These are phyloP conservation scores for Dactylorhiza incarnata DNA, from an alignment of 106 monocot species.

Conservation along the genomic window DNA sequence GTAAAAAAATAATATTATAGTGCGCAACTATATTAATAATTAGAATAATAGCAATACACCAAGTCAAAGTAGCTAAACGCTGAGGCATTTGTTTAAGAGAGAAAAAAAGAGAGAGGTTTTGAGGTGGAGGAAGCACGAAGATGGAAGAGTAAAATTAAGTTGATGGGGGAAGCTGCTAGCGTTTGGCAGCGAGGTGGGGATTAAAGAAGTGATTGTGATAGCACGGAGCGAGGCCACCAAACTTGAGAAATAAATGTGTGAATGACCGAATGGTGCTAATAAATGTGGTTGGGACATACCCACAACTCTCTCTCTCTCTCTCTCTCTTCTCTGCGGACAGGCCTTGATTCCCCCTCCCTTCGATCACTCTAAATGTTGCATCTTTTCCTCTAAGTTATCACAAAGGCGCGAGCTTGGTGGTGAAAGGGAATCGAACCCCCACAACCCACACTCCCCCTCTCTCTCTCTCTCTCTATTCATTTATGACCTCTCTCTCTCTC, in stretches of 20 bases:
- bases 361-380: background rate
- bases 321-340: too few relatives aligned
- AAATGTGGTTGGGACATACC: slow-evolving; percentile 17
- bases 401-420: background rate
- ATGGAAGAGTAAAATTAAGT: too few relatives aligned
- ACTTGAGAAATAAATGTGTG: slow-evolving; percentile 10
- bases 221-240: slow-evolving; percentile 13
- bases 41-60: too few relatives aligned
- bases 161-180: too few relatives aligned
- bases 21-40: too few relatives aligned
- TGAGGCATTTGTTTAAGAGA: too few relatives aligned
- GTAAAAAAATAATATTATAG: too few relatives aligned
- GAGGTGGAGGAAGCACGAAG: too few relatives aligned
- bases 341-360: too few relatives aligned
- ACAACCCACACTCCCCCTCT: slow-evolving; percentile 5
- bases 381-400: slow-evolving; percentile 14
- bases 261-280: slow-evolving; percentile 8
- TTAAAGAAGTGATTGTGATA: slow-evolving; percentile 13
- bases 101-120: too few relatives aligned
- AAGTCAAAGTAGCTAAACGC: too few relatives aligned
- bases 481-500: slow-evolving; percentile 11
- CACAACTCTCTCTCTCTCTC: slow-evolving; percentile 1
- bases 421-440: slow-evolving; percentile 11
- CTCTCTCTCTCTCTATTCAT: slow-evolving; percentile 2
- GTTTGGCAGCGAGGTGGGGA: background rate